These are phyloP conservation scores for Suillus placidus DNA, from an alignment of 768 basidiomycete species.

Conservation along the genomic window DNA sequence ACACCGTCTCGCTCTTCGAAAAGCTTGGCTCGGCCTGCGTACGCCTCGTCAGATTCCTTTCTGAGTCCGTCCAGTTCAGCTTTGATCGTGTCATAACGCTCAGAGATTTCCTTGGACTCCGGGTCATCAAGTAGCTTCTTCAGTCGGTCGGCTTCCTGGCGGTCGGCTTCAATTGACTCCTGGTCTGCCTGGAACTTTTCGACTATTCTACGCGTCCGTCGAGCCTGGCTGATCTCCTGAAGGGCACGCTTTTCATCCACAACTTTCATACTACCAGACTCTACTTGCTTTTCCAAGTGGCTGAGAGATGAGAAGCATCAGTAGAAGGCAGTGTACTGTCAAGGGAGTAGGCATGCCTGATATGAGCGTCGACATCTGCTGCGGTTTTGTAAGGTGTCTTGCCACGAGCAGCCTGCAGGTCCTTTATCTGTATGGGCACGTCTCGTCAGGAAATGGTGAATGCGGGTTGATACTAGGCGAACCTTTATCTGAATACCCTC, in stretches of 20 bases:
- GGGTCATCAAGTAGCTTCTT: conserved; percentile 89
- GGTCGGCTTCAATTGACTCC: conserved; percentile 79
- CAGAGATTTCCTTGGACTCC: conserved; percentile 76
- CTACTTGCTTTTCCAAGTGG: conserved; percentile 85
- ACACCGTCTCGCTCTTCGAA: conserved; percentile 84
- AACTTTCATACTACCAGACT: conserved; percentile 88
- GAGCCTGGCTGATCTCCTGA: conserved; percentile 79
- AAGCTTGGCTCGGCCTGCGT: conserved; percentile 77
- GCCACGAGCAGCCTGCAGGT: conserved; percentile 76
- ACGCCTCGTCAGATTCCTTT: conserved; percentile 83
- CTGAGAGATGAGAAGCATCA: conserved; percentile 41
- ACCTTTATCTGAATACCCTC: conserved; percentile 86
- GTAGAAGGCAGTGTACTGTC: conserved; percentile 7
- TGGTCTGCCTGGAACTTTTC: conserved; percentile 83
- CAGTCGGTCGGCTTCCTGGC: conserved; percentile 73
- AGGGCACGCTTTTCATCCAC: conserved; percentile 95
- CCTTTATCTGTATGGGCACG: conserved; percentile 64
- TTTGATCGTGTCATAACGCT: conserved; percentile 81
- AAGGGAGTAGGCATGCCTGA: conserved; percentile 59
- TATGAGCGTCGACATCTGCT: conserved; percentile 83
- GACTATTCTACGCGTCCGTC: conserved; percentile 71
- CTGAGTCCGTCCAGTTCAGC: conserved; percentile 85
- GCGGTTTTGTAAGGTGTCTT: conserved; percentile 82
- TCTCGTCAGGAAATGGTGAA: conserved; percentile 8
- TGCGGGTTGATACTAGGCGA: conserved; percentile 5